Conservation (phyloP, 2,329 filamentous ascomycete species). For the Mariannaea sp. region DNA sequence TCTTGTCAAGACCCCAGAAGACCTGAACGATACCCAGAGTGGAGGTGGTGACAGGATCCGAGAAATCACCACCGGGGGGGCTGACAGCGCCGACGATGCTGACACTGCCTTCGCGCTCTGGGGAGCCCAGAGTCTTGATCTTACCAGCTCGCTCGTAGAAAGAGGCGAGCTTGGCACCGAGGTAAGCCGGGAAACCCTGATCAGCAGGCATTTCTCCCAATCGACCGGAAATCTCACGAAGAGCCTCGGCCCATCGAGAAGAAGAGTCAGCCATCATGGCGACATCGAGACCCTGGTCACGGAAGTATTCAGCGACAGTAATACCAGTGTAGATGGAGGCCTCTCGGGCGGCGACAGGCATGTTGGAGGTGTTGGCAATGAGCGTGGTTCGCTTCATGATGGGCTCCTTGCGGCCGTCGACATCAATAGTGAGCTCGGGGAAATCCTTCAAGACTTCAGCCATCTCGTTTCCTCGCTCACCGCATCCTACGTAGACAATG, state of each 20-base stretch:
- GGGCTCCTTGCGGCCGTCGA: slow-evolving; percentile 92
- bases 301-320: slow-evolving; percentile 94
- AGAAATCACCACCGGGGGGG: slow-evolving; percentile 98
- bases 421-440: slow-evolving; percentile 93
- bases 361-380: slow-evolving; percentile 99
- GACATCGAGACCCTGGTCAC: slow-evolving; percentile 94
- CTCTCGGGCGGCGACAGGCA: slow-evolving; percentile 97
- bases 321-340: slow-evolving; percentile 98
- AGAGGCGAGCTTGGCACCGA: slow-evolving; percentile 93
- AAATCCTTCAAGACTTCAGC: slow-evolving; percentile 99
- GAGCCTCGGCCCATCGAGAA: slow-evolving; percentile 96
- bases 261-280: slow-evolving; percentile 99
- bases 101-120: slow-evolving; percentile 87
- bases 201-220: slow-evolving; percentile 99
- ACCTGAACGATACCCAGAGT: slow-evolving; percentile 98
- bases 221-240: slow-evolving; percentile 98
- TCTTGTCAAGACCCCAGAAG: slow-evolving; percentile 99
- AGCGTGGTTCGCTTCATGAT: slow-evolving; percentile 99
- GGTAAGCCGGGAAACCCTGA: slow-evolving; percentile 98
- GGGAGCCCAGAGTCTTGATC: slow-evolving; percentile 83
- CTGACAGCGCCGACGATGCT: slow-evolving; percentile 98
- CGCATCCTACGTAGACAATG: slow-evolving; percentile 92
- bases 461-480: slow-evolving; percentile 99
- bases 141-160: slow-evolving; percentile 99
- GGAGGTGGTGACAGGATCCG: slow-evolving; percentile 91